phyloP scores from a whole-genome alignment of 2,329 filamentous ascomycete species.

The Lachnellula cervina region DNA sequence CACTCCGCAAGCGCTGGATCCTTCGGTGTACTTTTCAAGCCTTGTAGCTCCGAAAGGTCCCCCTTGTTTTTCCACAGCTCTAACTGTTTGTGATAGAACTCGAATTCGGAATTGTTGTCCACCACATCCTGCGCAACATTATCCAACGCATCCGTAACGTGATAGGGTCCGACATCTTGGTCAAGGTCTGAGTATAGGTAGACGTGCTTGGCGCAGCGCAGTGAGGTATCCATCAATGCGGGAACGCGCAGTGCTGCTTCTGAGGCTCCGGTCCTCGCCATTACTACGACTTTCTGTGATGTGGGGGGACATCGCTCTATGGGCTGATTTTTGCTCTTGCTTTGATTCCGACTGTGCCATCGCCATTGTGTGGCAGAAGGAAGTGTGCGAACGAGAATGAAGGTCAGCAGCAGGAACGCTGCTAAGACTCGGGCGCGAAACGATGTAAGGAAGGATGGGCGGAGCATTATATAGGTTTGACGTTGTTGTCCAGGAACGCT shows the following conservation, averaged over 20 bases:
- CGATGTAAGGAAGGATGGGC: too few species aligned
- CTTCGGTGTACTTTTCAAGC: not conserved
- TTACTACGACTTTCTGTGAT: slow-evolving; percentile 3
- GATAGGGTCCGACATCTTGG: slow-evolving; percentile 41
- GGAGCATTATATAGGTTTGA: too few species aligned
- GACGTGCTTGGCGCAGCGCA: slow-evolving; percentile 43
- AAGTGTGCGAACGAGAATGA: too few species aligned
- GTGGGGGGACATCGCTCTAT: not conserved
- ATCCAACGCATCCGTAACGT: slow-evolving; percentile 42
- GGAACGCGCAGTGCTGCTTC: slow-evolving; percentile 48
- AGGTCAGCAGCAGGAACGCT: too few species aligned
- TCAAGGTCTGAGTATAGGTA: slow-evolving; percentile 54
- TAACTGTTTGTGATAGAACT: not conserved
- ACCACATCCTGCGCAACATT: slow-evolving; percentile 36
- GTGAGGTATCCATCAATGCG: slow-evolving; percentile 46
- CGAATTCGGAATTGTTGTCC: not conserved
- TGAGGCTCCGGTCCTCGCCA: slow-evolving; percentile 52
- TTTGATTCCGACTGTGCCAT: not conserved
- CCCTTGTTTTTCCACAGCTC: slow-evolving; percentile 37
- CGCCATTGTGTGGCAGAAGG: not conserved
- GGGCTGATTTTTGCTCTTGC: not conserved
- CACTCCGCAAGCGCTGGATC: too few species aligned
- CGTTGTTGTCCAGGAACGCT: too few species aligned
- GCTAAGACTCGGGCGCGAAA: too few species aligned
- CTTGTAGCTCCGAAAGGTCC: slow-evolving; percentile 35